phyloP scores from a whole-genome alignment of 148 eudicot genomes.

The Spergularia bocconei region DNA sequence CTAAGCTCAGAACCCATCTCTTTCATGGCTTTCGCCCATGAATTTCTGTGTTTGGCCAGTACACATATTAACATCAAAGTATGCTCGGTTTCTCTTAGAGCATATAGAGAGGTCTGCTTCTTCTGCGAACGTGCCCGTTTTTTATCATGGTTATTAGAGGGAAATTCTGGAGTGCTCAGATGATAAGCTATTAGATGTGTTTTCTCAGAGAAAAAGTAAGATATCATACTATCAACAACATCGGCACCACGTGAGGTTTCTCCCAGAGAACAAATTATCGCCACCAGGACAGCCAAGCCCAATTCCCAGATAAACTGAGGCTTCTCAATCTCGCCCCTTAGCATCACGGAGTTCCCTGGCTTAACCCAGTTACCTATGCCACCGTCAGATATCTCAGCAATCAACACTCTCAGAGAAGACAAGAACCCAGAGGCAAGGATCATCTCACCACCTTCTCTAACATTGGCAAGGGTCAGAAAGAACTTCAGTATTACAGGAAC shows the following conservation, averaged over 20 bases:
- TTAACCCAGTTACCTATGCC: constrained; percentile 27
- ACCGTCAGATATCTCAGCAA: constrained; percentile 45
- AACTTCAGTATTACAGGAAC: constrained; percentile 64
- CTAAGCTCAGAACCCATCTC: constrained; percentile 72
- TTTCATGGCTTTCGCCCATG: constrained; percentile 72
- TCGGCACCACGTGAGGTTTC: constrained; percentile 52
- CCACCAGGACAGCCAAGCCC: constrained; percentile 69
- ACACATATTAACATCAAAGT: constrained; percentile 60
- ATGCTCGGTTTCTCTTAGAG: constrained; percentile 67
- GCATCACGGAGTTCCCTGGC: constrained; percentile 32
- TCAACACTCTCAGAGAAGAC: constrained; percentile 49
- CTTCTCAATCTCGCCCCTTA: constrained; percentile 42
- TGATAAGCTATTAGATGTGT: constrained; percentile 55
- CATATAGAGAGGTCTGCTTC: constrained; percentile 48
- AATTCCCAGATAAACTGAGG: constrained; percentile 70
- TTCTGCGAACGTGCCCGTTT: constrained; percentile 39
- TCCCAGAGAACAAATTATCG: constrained; percentile 68
- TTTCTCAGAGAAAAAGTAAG: constrained; percentile 68
- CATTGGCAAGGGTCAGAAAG: constrained; percentile 73
- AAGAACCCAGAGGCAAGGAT: constrained; percentile 70
- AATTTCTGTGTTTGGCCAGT: constrained; percentile 58
- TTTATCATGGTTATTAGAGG: background rate
- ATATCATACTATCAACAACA: constrained; percentile 60
- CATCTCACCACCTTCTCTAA: constrained; percentile 77
- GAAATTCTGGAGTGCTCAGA: constrained; percentile 35